Evolutionary conservation across 2,329 filamentous ascomycete genomes (phyloP).

Genomic region (Lachnellula willkommii): DNA sequence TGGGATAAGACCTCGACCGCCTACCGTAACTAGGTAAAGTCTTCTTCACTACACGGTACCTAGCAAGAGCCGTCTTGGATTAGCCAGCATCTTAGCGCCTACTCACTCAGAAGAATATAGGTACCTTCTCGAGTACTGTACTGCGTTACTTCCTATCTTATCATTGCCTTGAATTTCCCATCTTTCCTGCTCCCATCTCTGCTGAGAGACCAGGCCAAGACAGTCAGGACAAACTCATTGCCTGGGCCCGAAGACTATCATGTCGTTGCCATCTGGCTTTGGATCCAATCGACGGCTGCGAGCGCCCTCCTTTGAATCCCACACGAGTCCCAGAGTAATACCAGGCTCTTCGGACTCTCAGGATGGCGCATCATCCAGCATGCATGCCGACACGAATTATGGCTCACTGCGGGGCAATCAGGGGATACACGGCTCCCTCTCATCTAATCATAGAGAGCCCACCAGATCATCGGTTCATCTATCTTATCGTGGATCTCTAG

Average conservation of each 20-base stretch:
- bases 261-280: constrained; percentile 23
- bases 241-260: not conserved
- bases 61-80: no score
- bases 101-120: no score
- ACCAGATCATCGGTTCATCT: constrained; percentile 68
- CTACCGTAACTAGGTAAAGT: no score
- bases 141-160: not conserved
- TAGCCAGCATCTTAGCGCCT: no score
- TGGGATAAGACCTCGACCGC: not conserved
- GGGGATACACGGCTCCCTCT: constrained; percentile 9
- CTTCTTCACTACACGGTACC: no score
- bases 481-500: constrained; percentile 53
- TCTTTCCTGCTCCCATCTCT: not conserved
- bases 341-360: constrained; percentile 18
- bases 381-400: constrained; percentile 17
- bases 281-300: constrained; percentile 16
- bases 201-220: not conserved
- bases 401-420: constrained; percentile 21
- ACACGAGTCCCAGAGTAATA: constrained; percentile 26
- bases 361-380: constrained; percentile 16
- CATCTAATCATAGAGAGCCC: constrained; percentile 51
- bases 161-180: not conserved
- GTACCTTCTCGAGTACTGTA: no score
- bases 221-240: not conserved
- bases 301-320: constrained; percentile 21